Percentiles rank a stretch among this genome's conserved stretches.
Conservation (phyloP, 371 early-diverging fungal genomes). For the Cokeromyces recurvatus region DNA sequence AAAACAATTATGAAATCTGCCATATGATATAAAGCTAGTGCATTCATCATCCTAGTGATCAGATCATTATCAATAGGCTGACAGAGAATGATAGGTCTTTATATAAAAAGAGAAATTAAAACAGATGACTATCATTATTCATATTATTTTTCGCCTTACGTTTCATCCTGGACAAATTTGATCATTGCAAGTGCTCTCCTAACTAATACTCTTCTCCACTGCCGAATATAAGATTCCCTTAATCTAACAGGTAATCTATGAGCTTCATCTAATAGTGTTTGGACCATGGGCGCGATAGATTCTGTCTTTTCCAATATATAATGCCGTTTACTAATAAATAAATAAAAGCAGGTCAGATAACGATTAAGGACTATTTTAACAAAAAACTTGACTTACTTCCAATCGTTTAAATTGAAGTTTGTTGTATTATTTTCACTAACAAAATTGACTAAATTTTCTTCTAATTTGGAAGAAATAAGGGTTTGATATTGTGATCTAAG, state of each 20-base stretch:
- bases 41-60: slow-evolving; percentile 25
- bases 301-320: slow-evolving; percentile 37
- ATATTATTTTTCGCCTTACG: slow-evolving; percentile 17
- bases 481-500: slow-evolving; percentile 33
- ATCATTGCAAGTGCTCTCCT: slow-evolving; percentile 45
- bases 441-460: slow-evolving; percentile 21
- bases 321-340: slow-evolving; percentile 18
- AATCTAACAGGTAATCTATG: slow-evolving; percentile 41
- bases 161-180: slow-evolving; percentile 48
- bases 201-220: slow-evolving; percentile 50
- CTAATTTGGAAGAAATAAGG: slow-evolving; percentile 14
- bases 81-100: slow-evolving; percentile 13
- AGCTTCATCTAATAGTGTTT: slow-evolving; percentile 44
- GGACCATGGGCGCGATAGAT: slow-evolving; percentile 49
- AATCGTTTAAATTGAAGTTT: slow-evolving; percentile 12
- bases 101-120: not conserved
- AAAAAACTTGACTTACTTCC: slow-evolving; percentile 26
- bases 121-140: not conserved
- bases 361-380: no score
- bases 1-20: slow-evolving; percentile 47
- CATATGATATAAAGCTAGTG: slow-evolving; percentile 25
- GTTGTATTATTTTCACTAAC: not conserved
- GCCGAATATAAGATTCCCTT: slow-evolving; percentile 52
- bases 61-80: slow-evolving; percentile 20
- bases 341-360: not conserved